Percentiles rank a stretch among this genome's conserved stretches.
Conservation (phyloP, 2,329 filamentous ascomycete species). For the Nothophoma quercina region DNA sequence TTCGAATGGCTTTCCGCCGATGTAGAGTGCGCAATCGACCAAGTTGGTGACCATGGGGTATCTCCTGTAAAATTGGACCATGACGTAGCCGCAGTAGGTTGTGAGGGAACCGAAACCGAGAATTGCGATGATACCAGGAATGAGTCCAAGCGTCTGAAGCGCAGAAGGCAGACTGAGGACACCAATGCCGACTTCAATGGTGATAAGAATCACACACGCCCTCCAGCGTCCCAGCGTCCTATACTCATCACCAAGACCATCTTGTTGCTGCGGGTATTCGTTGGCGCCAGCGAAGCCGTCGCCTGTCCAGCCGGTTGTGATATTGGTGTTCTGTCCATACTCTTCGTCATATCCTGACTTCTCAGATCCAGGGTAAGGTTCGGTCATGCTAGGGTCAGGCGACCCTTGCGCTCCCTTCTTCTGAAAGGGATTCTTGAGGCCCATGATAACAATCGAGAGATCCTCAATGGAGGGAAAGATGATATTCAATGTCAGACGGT, state of each 20-base stretch:
- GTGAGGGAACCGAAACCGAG: slow-evolving; percentile 36
- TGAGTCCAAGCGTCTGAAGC: slow-evolving; percentile 38
- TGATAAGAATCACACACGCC: slow-evolving; percentile 40
- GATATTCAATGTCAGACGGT: slow-evolving; percentile 7
- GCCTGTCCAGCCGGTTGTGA: slow-evolving; percentile 36
- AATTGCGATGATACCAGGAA: slow-evolving; percentile 43
- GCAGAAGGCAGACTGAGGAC: slow-evolving; percentile 39
- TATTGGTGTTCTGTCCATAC: slow-evolving; percentile 33
- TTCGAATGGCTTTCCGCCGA: slow-evolving; percentile 38
- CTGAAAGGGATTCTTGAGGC: slow-evolving; percentile 30
- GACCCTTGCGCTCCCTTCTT: slow-evolving; percentile 31
- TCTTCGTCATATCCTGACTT: slow-evolving; percentile 31
- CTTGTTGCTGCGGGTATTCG: slow-evolving; percentile 27
- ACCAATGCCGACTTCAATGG: slow-evolving; percentile 42
- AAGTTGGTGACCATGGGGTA: slow-evolving; percentile 42
- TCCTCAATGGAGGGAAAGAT: neutral
- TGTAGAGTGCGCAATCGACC: slow-evolving; percentile 39
- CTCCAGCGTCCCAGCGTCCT: slow-evolving; percentile 38
- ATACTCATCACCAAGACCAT: slow-evolving; percentile 31
- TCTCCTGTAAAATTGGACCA: slow-evolving; percentile 35
- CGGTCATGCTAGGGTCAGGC: slow-evolving; percentile 15
- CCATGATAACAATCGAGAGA: slow-evolving; percentile 26
- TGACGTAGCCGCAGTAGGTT: slow-evolving; percentile 38
- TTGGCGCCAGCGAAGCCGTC: slow-evolving; percentile 31
- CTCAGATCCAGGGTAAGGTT: slow-evolving; percentile 28